Base-by-base conservation (phyloP, 2,329 filamentous ascomycete species). In the Penicillium sp. region DNA sequence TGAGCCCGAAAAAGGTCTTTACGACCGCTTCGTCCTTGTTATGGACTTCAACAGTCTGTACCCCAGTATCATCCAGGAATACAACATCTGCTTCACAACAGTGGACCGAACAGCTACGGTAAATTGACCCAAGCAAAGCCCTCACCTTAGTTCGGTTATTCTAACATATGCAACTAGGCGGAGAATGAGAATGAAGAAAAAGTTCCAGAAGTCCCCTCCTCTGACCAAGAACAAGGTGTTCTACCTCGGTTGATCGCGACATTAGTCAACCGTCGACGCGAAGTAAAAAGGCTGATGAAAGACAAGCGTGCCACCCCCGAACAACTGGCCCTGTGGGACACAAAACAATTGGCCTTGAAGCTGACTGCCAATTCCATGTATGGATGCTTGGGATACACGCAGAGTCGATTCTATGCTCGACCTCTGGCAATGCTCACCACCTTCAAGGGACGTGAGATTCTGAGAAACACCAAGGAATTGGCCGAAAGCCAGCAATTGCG, bases 11-110 rank as follows among this genome's bases (percentile, higher is more conserved):
- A 97, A 93, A 74, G 94, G 95, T 17, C 83, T 99, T 5, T 99
- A 99, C 70, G 94, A 99, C 82, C 96, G 95, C 76, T 97, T 95
- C 73, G 89, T 99, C 51, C 84, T 99, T 53, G 95, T 99, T 74
- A 99, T 99, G 95, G 94, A 99, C 80, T 99, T 99, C 81, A 99
- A 99, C 82, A 97, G 92, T 67, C 81, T 99, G 59, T 99, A 99
- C 68, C 94, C 94, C 31, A 97, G 91, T 70, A 97, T 99, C 69
- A 99, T 99, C 59, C 95, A 99, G 70, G 95, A 99, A 81, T 99
- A 87, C 78, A 99, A 99, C 75, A 99, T 99, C 65, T 99, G 95
- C 79, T 99, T 99, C 76, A 99, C 94, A 2, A 99, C 95, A 0
- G 91, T 99, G 7, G 90, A 97, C 59, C 83, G 94, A 65, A 80